Percentiles rank a stretch among this genome's conserved stretches.
Evolutionary conservation across 345 rosid species (phyloP).

Genomic region (Hibiscus tridactylites): DNA sequence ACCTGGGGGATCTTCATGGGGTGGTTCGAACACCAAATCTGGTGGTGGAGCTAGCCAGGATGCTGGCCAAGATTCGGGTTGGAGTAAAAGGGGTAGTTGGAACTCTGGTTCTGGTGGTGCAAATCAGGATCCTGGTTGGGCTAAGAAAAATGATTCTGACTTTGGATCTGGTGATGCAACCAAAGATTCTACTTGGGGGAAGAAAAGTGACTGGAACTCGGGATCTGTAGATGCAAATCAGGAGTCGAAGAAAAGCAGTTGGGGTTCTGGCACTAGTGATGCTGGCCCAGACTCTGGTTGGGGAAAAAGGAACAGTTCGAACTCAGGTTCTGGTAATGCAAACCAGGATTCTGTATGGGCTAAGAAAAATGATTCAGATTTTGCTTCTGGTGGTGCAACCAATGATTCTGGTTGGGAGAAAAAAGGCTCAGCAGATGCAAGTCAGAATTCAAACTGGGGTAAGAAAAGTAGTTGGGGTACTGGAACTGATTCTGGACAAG

Average conservation of each 20-base stretch:
- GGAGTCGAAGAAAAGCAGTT: not conserved
- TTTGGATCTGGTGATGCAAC: constrained; percentile 15
- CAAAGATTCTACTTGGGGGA: constrained; percentile 13
- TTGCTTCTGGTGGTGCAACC: not conserved
- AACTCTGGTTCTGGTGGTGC: constrained; percentile 14
- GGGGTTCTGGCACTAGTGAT: not conserved
- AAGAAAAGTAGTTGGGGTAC: not conserved
- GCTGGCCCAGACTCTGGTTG: constrained; percentile 10
- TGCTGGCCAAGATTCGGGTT: constrained; percentile 17
- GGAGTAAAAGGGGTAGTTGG: constrained; percentile 26
- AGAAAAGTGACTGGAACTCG: constrained; percentile 13
- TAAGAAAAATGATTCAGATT: constrained; percentile 9
- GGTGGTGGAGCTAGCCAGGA: constrained; percentile 3
- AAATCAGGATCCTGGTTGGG: constrained; percentile 9
- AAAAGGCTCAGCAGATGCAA: constrained; percentile 13
- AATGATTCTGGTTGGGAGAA: constrained; percentile 29
- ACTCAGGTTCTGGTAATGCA: not conserved
- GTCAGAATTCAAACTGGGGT: constrained; percentile 13
- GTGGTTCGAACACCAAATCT: not conserved
- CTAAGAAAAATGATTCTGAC: not conserved
- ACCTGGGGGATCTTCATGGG: constrained; percentile 3
- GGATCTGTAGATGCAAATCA: constrained; percentile 7
- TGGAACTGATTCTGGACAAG: constrained; percentile 17
- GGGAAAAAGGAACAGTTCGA: constrained; percentile 18
- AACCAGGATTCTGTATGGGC: constrained; percentile 28